These are phyloP conservation scores for Hypoxylon perforatum DNA, from an alignment of 495 filamentous ascomycete genomes.

Conservation along the genomic window DNA sequence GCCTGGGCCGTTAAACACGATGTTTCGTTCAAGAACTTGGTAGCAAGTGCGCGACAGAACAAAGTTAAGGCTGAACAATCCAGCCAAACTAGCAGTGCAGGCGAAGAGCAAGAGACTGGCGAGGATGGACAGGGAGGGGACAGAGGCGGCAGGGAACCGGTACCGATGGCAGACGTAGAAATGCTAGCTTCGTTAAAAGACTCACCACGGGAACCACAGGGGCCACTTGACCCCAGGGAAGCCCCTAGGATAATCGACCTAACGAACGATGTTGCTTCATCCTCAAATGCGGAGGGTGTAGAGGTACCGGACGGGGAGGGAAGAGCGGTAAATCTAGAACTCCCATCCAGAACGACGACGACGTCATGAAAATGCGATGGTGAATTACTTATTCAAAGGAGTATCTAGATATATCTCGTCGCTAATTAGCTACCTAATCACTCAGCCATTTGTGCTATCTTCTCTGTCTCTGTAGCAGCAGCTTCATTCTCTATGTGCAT, in stretches of 20 bases:
- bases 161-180: constrained; percentile 15
- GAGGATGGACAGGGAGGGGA: not conserved
- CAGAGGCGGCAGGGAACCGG: constrained; percentile 8
- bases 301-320: constrained; percentile 5
- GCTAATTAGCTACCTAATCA: constrained; percentile 15
- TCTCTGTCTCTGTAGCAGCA: not conserved
- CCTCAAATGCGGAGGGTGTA: constrained; percentile 7
- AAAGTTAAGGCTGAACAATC: constrained; percentile 49
- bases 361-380: constrained; percentile 8
- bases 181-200: constrained; percentile 23
- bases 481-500: constrained; percentile 31
- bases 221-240: not conserved
- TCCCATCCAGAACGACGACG: constrained; percentile 12
- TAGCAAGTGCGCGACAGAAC: constrained; percentile 71
- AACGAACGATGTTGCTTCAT: constrained; percentile 16
- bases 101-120: not conserved
- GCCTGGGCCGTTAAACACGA: constrained; percentile 81
- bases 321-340: constrained; percentile 12
- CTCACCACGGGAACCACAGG: constrained; percentile 1
- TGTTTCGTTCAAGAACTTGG: constrained; percentile 76
- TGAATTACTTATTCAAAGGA: constrained; percentile 11
- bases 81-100: not conserved
- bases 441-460: constrained; percentile 10
- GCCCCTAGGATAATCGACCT: constrained; percentile 27
- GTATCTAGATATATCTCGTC: constrained; percentile 17